phyloP scores from a whole-genome alignment of 225 moss, liverwort and hornwort genomes.

The Lunularia cruciata region DNA sequence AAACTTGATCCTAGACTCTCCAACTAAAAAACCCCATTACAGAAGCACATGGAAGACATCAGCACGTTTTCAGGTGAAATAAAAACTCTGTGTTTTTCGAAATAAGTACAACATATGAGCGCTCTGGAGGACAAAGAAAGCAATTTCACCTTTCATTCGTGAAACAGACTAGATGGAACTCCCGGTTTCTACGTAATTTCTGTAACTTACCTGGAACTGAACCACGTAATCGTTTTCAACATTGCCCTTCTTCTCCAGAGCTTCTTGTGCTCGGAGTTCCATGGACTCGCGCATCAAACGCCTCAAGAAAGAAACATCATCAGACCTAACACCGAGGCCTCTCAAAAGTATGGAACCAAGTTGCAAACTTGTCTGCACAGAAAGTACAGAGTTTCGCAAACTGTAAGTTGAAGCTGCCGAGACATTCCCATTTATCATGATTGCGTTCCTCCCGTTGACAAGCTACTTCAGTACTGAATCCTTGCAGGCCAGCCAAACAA shows the following conservation, averaged over 20 bases:
- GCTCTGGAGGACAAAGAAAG: too few relatives aligned
- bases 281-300: constrained; percentile 97
- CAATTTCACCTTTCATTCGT: too few relatives aligned
- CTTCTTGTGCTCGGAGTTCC: constrained; percentile 81
- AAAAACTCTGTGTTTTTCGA: too few relatives aligned
- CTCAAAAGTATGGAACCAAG: constrained; percentile 91
- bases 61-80: too few relatives aligned
- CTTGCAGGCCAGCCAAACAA: too few relatives aligned
- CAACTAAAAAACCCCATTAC: too few relatives aligned
- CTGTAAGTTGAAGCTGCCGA: not conserved
- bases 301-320: constrained; percentile 80
- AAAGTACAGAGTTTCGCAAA: not conserved
- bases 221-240: constrained; percentile 61
- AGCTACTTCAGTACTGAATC: too few relatives aligned
- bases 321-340: constrained; percentile 86
- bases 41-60: too few relatives aligned
- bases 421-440: too few relatives aligned
- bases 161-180: not conserved
- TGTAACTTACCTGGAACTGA: constrained; percentile 63
- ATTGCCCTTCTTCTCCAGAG: constrained; percentile 64
- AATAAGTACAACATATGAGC: too few relatives aligned
- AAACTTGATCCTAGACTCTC: too few relatives aligned
- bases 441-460: too few relatives aligned
- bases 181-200: not conserved
- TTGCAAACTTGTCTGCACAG: constrained; percentile 78